Evolutionary conservation across 2,329 filamentous ascomycete genomes (phyloP), one percentile per base, ranked within the genome.

Genomic region (Cercospora berteroae): DNA sequence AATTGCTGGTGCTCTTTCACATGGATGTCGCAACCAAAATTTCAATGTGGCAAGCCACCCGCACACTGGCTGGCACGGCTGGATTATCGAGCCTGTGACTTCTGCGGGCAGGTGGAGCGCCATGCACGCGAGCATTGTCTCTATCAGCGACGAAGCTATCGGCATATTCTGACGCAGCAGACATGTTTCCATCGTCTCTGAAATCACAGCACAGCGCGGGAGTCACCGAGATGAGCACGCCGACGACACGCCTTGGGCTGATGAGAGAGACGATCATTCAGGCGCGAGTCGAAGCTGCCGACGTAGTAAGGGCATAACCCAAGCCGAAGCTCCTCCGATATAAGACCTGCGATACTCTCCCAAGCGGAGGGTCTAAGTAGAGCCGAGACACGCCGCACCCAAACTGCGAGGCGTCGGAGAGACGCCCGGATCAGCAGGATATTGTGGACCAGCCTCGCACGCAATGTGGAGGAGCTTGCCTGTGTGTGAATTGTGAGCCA

Each of bases 341-440:
- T 31, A 16, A 57, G 12, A 57, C 52, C 52, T 31, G 36, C 36
- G 16, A 39, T n/a, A n/a, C 36, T 39, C 13, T 39, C 36, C 16
- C 36, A 39, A n/a, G 25, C 25, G 52, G 52, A 27, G 10, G 52
- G 52, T 29, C 25, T 27, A 31, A 57, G 29, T 57, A 25, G 25
- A 57, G 20, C 52, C 52, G 52, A 57, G 52, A 57, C 52, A 57
- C 52, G 52, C 52, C 52, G 52, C 25, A 57, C 52, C 29, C 52
- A 33, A 27, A 27, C 52, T 57, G 52, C 52, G 52, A 27, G 29
- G 44, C 44, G 44, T 23, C 44, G 44, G 44, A 50, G 44, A 50
- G 44, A 50, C 20, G 44, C 44, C 44, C 13, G 44, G 44, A 50
- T 25, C 18, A 50, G 44, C 44, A 23, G 18, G 3, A 12, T 23